These are phyloP conservation scores for Phytophthora pinifolia DNA, from an alignment of 352 stramenopile genomes.

Conservation along the genomic window DNA sequence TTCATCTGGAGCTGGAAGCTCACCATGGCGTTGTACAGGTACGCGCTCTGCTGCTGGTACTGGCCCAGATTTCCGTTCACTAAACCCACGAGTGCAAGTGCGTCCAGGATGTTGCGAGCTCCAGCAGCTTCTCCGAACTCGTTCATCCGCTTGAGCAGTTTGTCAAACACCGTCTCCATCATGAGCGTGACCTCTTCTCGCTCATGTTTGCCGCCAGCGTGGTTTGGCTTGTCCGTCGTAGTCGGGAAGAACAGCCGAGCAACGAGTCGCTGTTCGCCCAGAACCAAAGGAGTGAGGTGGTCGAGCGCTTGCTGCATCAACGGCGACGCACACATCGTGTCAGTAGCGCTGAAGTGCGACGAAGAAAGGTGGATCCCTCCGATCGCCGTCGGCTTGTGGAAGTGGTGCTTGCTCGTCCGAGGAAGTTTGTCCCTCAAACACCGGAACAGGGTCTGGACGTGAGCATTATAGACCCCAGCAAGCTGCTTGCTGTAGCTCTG, in stretches of 20 bases:
- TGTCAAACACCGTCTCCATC: slow-evolving; percentile 76
- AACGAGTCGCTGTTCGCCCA: slow-evolving; percentile 49
- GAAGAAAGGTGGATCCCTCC: slow-evolving; percentile 47
- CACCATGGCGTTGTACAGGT: slow-evolving; percentile 69
- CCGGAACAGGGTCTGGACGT: slow-evolving; percentile 60
- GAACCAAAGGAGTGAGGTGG: slow-evolving; percentile 59
- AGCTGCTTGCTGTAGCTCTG: slow-evolving; percentile 59
- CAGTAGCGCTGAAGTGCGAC: slow-evolving; percentile 54
- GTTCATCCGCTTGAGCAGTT: slow-evolving; percentile 63
- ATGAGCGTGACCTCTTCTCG: slow-evolving; percentile 53
- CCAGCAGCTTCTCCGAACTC: slow-evolving; percentile 71
- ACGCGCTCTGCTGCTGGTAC: slow-evolving; percentile 53
- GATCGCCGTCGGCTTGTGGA: slow-evolving; percentile 57
- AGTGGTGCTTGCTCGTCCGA: slow-evolving; percentile 44
- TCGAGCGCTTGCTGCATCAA: slow-evolving; percentile 72
- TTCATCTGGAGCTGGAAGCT: slow-evolving; percentile 84
- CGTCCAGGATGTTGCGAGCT: slow-evolving; percentile 63
- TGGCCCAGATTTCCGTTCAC: slow-evolving; percentile 44
- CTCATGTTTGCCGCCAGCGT: slow-evolving; percentile 21
- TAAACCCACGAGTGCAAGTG: slow-evolving; percentile 57
- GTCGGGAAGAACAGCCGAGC: slow-evolving; percentile 48
- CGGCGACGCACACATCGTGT: slow-evolving; percentile 53
- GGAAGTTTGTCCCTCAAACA: slow-evolving; percentile 65
- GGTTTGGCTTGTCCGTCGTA: slow-evolving; percentile 5
- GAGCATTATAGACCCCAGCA: slow-evolving; percentile 47